Evolutionary conservation across 495 filamentous ascomycete species (phyloP).

Genomic region (Chlorociboria aeruginascens): DNA sequence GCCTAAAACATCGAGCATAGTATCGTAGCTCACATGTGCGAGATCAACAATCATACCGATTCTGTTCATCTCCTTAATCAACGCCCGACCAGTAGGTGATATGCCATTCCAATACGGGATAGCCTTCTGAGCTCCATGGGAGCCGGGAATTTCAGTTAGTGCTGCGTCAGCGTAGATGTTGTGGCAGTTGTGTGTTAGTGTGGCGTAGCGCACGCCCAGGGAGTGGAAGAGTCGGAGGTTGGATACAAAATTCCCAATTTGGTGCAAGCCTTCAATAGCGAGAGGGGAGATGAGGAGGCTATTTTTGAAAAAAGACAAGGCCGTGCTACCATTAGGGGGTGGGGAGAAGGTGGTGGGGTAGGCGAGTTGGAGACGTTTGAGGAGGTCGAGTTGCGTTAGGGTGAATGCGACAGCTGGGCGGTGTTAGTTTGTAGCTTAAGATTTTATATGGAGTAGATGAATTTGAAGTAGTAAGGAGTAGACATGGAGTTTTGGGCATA

Average conservation of each 20-base stretch:
- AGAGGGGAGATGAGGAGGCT: conserved; percentile 53
- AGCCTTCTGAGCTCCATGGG: conserved; percentile 28
- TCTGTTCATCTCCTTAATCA: conserved; percentile 71
- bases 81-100: conserved; percentile 49
- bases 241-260: conserved; percentile 78
- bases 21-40: conserved; percentile 54
- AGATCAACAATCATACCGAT: conserved; percentile 72
- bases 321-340: conserved; percentile 41
- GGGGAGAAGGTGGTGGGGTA: conserved; percentile 64
- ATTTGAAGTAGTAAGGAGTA: background rate
- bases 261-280: conserved; percentile 86
- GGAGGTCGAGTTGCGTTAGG: conserved; percentile 73
- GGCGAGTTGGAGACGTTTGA: conserved; percentile 50
- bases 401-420: conserved; percentile 53
- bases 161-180: conserved; percentile 85
- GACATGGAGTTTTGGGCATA: background rate
- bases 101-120: conserved; percentile 49
- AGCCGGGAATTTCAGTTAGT: conserved; percentile 31
- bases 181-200: conserved; percentile 88
- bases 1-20: conserved; percentile 56
- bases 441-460: background rate
- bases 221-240: conserved; percentile 62
- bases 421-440: background rate
- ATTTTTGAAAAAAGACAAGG: conserved; percentile 43
- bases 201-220: conserved; percentile 83